These are phyloP conservation scores for Ophiocordyceps camponoti-rufipedis DNA, from an alignment of 2,329 filamentous ascomycete species.

Conservation along the genomic window DNA sequence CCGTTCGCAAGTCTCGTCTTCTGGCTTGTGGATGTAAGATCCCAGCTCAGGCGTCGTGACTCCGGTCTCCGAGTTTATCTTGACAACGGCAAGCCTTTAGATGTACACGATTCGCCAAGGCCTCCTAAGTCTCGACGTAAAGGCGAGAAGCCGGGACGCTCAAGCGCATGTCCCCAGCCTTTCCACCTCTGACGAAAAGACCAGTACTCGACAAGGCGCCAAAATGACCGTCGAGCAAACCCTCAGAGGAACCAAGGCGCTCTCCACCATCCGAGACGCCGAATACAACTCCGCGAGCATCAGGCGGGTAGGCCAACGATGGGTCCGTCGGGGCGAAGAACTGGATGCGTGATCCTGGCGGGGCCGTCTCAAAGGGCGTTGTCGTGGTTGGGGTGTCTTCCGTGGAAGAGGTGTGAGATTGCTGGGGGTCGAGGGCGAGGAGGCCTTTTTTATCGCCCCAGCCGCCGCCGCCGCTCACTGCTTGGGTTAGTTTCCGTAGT, in stretches of 20 bases:
- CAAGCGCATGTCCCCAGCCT: slow-evolving; percentile 10
- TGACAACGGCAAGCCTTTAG: too few relatives aligned
- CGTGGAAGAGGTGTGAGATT: slow-evolving; percentile 22
- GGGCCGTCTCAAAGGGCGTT: slow-evolving; percentile 29
- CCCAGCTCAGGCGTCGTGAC: too few relatives aligned
- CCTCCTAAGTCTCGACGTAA: slow-evolving; percentile 4
- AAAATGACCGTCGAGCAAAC: slow-evolving; percentile 24
- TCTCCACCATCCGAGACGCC: slow-evolving; percentile 11
- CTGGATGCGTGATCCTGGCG: slow-evolving; percentile 45
- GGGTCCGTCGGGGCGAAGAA: slow-evolving; percentile 33
- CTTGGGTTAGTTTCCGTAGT: slow-evolving; percentile 5
- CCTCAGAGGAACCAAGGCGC: slow-evolving; percentile 1
- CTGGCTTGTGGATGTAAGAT: too few relatives aligned
- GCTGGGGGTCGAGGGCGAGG: slow-evolving; percentile 58
- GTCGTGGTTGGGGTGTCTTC: slow-evolving; percentile 26
- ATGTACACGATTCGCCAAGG: too few relatives aligned
- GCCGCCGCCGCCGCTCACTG: slow-evolving; percentile 64
- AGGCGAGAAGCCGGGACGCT: slow-evolving; percentile 17
- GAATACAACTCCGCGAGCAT: slow-evolving; percentile 11
- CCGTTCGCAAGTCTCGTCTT: too few relatives aligned
- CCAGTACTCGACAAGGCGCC: slow-evolving; percentile 45
- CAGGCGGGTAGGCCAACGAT: slow-evolving; percentile 4
- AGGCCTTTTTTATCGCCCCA: slow-evolving; percentile 71
- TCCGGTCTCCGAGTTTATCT: too few relatives aligned
- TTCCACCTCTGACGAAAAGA: slow-evolving; percentile 24